Conservation (phyloP, 73 alveolate species). For the Uronychia binucleata region DNA sequence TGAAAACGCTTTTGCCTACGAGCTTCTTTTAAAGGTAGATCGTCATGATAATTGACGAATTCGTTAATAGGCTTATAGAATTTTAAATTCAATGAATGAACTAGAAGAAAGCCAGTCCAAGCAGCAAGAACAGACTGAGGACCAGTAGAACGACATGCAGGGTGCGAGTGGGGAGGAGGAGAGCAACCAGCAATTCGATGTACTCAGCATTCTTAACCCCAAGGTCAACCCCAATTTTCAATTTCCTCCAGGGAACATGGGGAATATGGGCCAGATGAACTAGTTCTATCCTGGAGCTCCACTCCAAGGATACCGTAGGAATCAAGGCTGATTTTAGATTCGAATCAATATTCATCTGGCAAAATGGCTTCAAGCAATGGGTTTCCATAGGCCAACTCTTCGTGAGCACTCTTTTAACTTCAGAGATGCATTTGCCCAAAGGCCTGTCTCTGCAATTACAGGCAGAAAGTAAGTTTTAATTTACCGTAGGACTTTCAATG, state of each 20-base stretch:
- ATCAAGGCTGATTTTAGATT: not conserved
- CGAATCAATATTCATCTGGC: not conserved
- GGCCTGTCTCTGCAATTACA: not conserved
- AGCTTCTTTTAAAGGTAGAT: no score
- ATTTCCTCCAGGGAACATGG: not conserved
- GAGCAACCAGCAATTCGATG: not conserved
- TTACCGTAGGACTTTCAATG: not conserved
- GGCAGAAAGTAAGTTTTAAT: not conserved
- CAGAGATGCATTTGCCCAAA: not conserved
- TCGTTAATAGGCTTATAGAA: no score
- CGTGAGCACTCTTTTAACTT: not conserved
- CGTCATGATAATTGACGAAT: no score
- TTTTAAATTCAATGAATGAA: no score
- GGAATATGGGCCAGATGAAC: not conserved
- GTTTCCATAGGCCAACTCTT: not conserved
- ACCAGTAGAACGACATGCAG: no score
- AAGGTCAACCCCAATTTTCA: constrained; percentile 1
- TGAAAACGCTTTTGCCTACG: no score
- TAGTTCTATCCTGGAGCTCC: not conserved
- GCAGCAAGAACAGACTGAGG: no score
- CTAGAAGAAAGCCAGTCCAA: no score
- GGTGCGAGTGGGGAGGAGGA: not conserved
- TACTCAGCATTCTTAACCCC: not conserved
- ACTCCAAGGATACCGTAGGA: not conserved
- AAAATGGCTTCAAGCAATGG: not conserved